Evolutionary conservation across 192 early-diverging fungal species (phyloP).

Genomic region (Rhizophagus sp.): DNA sequence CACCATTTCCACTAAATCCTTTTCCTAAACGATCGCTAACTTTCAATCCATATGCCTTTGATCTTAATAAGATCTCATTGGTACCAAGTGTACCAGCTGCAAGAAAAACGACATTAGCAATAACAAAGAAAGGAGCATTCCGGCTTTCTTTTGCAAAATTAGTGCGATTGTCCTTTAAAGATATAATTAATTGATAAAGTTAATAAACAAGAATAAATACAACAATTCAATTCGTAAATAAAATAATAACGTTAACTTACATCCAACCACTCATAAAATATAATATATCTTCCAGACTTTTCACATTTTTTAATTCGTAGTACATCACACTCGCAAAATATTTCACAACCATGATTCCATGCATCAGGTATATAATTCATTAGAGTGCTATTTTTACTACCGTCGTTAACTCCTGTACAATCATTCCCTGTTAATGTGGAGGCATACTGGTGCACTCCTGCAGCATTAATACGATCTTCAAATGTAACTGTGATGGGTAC

Average conservation of each 20-base stretch:
- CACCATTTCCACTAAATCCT: conserved; percentile 49
- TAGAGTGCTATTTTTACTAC: conserved; percentile 49
- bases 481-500: conserved; percentile 44
- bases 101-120: conserved; percentile 45
- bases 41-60: conserved; percentile 37
- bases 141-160: background rate
- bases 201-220: background rate
- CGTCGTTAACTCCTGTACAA: conserved; percentile 46
- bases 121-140: conserved; percentile 41
- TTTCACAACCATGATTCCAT: conserved; percentile 53
- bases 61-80: conserved; percentile 45
- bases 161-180: background rate
- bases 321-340: conserved; percentile 42
- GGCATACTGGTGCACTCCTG: conserved; percentile 40
- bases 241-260: background rate
- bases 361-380: conserved; percentile 52
- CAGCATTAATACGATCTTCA: conserved; percentile 43
- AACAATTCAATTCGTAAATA: background rate
- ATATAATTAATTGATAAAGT: background rate
- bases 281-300: conserved; percentile 35
- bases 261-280: conserved; percentile 52
- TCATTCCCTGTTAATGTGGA: conserved; percentile 49
- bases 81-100: conserved; percentile 47
- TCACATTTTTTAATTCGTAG: conserved; percentile 37
- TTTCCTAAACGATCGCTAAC: conserved; percentile 42